A percentile compares a stretch with the other conserved stretches of the same genome.
Evolutionary conservation across 2,329 filamentous ascomycete genomes (phyloP).

Genomic region (Trichoderma sp.): DNA sequence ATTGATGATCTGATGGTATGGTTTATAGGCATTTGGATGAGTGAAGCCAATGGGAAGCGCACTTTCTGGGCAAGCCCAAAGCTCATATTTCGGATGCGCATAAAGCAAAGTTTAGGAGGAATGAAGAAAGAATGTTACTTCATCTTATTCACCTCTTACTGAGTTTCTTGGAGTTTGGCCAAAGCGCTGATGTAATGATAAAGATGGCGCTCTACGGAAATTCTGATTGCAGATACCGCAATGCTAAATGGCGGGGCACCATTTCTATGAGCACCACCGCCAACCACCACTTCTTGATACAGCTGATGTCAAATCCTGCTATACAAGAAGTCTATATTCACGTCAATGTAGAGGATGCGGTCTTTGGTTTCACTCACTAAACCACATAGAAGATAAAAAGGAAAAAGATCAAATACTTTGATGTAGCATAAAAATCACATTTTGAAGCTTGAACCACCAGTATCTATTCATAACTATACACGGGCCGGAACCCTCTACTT

Average conservation of each 20-base stretch:
- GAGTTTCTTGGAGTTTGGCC: not conserved
- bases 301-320: not conserved
- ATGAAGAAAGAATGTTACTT: not conserved
- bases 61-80: conserved; percentile 9
- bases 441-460: conserved; percentile 26
- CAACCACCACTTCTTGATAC: not conserved
- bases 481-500: conserved; percentile 38
- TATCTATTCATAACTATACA: conserved; percentile 46
- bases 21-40: not conserved
- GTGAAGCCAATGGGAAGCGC: not conserved
- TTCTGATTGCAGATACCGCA: not conserved
- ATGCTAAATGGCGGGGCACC: conserved; percentile 6
- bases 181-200: not conserved
- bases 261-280: not conserved
- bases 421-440: not conserved
- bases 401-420: not conserved
- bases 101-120: not conserved
- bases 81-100: conserved; percentile 4
- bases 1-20: not conserved
- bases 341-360: not conserved
- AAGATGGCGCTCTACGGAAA: not conserved
- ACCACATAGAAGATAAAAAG: not conserved
- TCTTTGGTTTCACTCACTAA: not conserved
- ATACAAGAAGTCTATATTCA: not conserved
- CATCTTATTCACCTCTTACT: not conserved